Base-by-base conservation (phyloP, 768 basidiomycete species). In the Tricholomella constricta region DNA sequence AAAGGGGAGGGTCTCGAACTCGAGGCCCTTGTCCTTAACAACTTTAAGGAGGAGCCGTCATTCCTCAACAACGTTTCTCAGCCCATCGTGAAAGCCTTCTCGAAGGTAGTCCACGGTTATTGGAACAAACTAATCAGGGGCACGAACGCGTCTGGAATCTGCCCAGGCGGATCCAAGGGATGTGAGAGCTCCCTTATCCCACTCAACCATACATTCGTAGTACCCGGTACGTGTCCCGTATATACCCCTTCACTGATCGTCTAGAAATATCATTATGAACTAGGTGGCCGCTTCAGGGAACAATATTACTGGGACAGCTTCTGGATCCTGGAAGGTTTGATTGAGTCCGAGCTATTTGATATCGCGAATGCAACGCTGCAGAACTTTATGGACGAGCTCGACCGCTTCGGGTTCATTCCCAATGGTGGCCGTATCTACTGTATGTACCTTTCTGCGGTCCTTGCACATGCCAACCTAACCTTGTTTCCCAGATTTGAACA, bases 341-440 rank as follows among this genome's bases (percentile, higher is more conserved):
- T 98, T 26, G 74, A 88, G 64, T 92, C 90, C 2, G 81, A 88
- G 57, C 78, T 97, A 11, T 86, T 82, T 60, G 75, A 76, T 48
- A 77, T 90, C 48, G 89, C 81, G 52, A 89, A 90, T 57, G 83
- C 76, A 10, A 90, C 93, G 0, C 73, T 97, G 29, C 84, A 91
- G 57, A 96, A 97, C 72, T 97, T 98, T 64, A 94, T 97, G 93
- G 94, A 98, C 62, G 87, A 96, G 65, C 74, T 98, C 41, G 83
- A 88, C 35, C 65, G 66, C 20, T 83, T 90, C 61, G 95, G 94
- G 0, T 98, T 97, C 73, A 87, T 98, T 56, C 95, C 95, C 1
- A 98, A 97, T 62, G 95, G 95, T 6, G 94, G 93, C 3, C 80
- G 94, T 10, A 92, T 90, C 45, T 97, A 97, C 63, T 97, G 88